Base-by-base conservation (phyloP, 345 rosid species). In the Euphorbia pulcherrima region DNA sequence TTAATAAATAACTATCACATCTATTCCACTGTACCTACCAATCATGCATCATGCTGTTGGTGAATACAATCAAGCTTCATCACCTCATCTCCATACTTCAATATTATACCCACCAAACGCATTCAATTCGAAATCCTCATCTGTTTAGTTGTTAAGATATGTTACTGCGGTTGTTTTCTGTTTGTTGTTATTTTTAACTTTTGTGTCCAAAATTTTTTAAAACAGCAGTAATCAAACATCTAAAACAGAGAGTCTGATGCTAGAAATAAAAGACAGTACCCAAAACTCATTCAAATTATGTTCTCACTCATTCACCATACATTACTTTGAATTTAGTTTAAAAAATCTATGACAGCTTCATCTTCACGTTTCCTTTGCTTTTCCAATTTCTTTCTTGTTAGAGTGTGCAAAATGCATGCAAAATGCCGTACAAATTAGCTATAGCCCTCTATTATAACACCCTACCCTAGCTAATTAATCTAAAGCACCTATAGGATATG, bases 361-460 rank as follows among this genome's bases (percentile, higher is more conserved):
- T n/a, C n/a, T n/a, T n/a, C n/a, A n/a, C n/a, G n/a, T 68, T 50
- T 68, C 55, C 23, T 29, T 79, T 70, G 86, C 83, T 83, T 80
- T n/a, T n/a, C n/a, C n/a, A n/a, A n/a, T n/a, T n/a, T n/a, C n/a
- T n/a, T n/a, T n/a, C n/a, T n/a, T n/a, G n/a, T n/a, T n/a, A n/a
- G n/a, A n/a, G n/a, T 60, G 58, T 52, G 64, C 58, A 48, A 57
- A 72, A 28, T 64, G 82, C 77, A 77, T 79, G 86, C 69, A 51
- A 63, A 41, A 53, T 35, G 26, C 24, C 47, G 18, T 29, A 58
- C n/a, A 47, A 47, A 47, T 16, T 21, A 35, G 13, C 13, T 44
- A 33, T 33, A 33, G 11, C 16, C 5, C 10, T 21, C 9, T 7
- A 23, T 52, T 26, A 28, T 5, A 23, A 33, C 37, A 33, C 3